Base-by-base conservation (phyloP, 2,329 filamentous ascomycete species). In the Colletotrichum tropicicola region DNA sequence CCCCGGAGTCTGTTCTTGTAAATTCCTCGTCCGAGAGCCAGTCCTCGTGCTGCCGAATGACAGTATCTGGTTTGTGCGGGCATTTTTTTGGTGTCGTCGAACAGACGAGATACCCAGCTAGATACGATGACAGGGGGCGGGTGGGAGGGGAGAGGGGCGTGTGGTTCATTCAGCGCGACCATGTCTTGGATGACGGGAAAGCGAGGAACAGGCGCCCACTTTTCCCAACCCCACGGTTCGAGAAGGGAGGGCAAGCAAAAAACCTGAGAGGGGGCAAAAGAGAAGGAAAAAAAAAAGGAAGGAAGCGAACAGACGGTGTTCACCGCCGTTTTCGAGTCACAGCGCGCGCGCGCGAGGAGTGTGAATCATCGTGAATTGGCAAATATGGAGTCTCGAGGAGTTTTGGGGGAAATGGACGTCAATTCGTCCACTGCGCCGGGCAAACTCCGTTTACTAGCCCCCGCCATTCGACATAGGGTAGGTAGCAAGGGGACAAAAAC, bases 291-390 rank as follows among this genome's bases (percentile, higher is more conserved):
- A 39, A 41, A 12, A 54, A 10, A 48, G 21, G n/a, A 53, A 6
- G 15, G 37, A 47, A 15, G 27, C 32, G 32, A 35, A 25, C 19
- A 49, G 23, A 28, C 15, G 23, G 32, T 13, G 48, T 65, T 65
- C 61, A 65, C 61, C 61, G 61, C 61, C 61, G 61, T 65, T 61
- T 60, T 48, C 17, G 61, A 65, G 57, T 65, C 61, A 65, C 57
- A 44, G 10, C 39, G 25, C 37, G 53, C 35, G 48, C 17, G 43
- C n/a, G 25, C 13, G 15, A 3, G 8, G 32, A 12, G 58, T 61
- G 47, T 64, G 61, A 65, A 61, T 48, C 35, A 61, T 54, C 9
- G 61, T 61, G 61, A 65, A 65, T 55, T 61, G 61, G 61, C 57
- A 23, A 27, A 19, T 19, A 58, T 37, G 60, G 47, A 59, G 56